phyloP scores from a whole-genome alignment of 2,329 filamentous ascomycete genomes.

The Penicillium sp. region DNA sequence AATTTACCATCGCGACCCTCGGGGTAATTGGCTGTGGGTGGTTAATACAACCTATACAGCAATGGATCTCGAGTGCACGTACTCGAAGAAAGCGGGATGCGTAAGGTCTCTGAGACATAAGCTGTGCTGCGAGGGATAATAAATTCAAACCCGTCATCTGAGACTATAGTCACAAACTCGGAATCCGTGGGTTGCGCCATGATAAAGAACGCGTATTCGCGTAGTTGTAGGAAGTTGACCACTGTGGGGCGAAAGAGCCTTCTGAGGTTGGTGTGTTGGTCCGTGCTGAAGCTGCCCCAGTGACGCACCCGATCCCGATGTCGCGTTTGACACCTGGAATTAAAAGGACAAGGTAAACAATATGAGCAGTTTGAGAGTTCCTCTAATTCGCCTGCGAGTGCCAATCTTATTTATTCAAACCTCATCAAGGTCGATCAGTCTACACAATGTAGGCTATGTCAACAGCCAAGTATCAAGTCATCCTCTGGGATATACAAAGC shows the following conservation, averaged over 20 bases:
- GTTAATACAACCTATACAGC: not conserved
- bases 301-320: slow-evolving; percentile 2
- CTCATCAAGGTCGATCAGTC: not conserved
- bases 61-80: slow-evolving; percentile 25
- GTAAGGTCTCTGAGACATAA: slow-evolving; percentile 60
- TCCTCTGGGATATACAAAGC: not conserved
- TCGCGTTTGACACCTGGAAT: not conserved
- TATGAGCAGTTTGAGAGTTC: not conserved
- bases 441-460: not conserved
- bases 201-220: slow-evolving; percentile 15
- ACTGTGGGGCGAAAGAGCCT: slow-evolving; percentile 8
- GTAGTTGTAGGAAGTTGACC: slow-evolving; percentile 5
- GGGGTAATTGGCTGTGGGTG: slow-evolving; percentile 55
- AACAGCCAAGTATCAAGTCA: not conserved
- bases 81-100: slow-evolving; percentile 63
- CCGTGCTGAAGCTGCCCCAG: slow-evolving; percentile 11
- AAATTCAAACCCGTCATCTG: slow-evolving; percentile 64
- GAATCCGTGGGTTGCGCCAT: slow-evolving; percentile 25
- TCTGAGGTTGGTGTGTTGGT: slow-evolving; percentile 6
- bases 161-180: slow-evolving; percentile 63
- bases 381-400: not conserved
- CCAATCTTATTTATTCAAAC: not conserved
- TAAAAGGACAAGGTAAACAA: not conserved
- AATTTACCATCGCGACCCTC: slow-evolving; percentile 59
- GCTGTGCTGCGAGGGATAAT: slow-evolving; percentile 60